Evolutionary conservation across 495 filamentous ascomycete genomes (phyloP), one percentile per base, ranked within the genome.

Genomic region (Lentithecium fluviatile): DNA sequence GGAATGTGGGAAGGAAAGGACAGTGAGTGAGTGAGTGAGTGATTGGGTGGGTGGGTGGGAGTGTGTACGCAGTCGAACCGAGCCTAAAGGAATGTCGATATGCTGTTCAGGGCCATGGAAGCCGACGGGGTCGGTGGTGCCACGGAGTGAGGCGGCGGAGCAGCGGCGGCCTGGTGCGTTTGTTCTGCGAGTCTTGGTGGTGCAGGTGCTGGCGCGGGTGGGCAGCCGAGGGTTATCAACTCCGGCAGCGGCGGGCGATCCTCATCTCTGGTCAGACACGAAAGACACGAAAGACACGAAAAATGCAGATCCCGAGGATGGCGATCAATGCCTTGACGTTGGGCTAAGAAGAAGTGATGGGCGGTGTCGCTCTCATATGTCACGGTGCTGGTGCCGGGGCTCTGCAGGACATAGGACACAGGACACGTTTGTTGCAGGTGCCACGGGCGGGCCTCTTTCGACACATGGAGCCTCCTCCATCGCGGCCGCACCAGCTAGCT

Each of bases 251-350:
- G 45, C 20, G 36, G 60, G 20, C 47, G 60, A 63, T 63, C 60
- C 6, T 57, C 60, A 57, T 56, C 59, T 56, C 40, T 43, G n/a
- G 58, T 63, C 60, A 56, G 45, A 50, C 45, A 19, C 29, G 26
- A 20, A 17, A n/a, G n/a, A n/a, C n/a, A n/a, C n/a, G n/a, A n/a
- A n/a, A n/a, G 21, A 34, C 48, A 34, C 25, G 29, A 59, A 40
- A 21, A 17, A 52, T 45, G 13, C 17, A 52, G 20, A 24, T 32
- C 47, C 43, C 47, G 47, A 37, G 34, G 10, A 17, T n/a, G 29
- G 53, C 46, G 45, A 63, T 63, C 46, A 46, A 51, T 52, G 34
- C 45, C 43, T 21, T 32, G n/a, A 29, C 50, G 47, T 48, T 29
- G 47, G n/a, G n/a, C n/a, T n/a, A n/a, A n/a, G n/a, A n/a, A n/a